Conservation (phyloP, 1,284 basidiomycete species). For the Apiotrichum gracile region DNA sequence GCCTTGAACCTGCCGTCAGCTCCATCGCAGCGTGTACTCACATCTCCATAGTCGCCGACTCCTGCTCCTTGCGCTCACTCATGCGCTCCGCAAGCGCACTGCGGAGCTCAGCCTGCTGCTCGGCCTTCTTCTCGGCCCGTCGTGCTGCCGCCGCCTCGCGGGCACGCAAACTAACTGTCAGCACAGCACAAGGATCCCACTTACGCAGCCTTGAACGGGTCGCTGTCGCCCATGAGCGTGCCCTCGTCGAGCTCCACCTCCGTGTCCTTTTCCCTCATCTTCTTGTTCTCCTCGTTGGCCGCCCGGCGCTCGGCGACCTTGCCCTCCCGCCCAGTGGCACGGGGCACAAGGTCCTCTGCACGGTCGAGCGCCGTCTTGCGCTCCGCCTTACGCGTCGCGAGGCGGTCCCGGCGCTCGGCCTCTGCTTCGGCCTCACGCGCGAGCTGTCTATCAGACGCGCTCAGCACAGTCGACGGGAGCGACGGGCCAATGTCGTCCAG, state of each 20-base stretch:
- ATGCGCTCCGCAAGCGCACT: slow-evolving; percentile 38
- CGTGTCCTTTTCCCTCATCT: slow-evolving; percentile 40
- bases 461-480: not conserved
- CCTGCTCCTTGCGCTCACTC: slow-evolving; percentile 37
- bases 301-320: slow-evolving; percentile 43
- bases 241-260: slow-evolving; percentile 43
- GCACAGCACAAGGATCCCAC: slow-evolving; percentile 6
- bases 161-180: slow-evolving; percentile 27
- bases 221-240: slow-evolving; percentile 39
- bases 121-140: slow-evolving; percentile 32
- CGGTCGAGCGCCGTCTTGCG: slow-evolving; percentile 20
- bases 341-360: slow-evolving; percentile 41
- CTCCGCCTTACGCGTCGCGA: slow-evolving; percentile 25
- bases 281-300: slow-evolving; percentile 39
- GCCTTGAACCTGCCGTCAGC: slow-evolving; percentile 31
- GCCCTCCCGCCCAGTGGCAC: slow-evolving; percentile 36
- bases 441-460: slow-evolving; percentile 34
- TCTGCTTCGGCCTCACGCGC: slow-evolving; percentile 31
- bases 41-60: slow-evolving; percentile 46
- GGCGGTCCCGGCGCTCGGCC: slow-evolving; percentile 5
- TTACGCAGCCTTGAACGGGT: slow-evolving; percentile 43
- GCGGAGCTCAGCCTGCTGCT: slow-evolving; percentile 26
- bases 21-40: slow-evolving; percentile 17
- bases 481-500: not conserved
- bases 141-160: slow-evolving; percentile 33